A percentile compares a stretch with the other conserved stretches of the same genome.
These are phyloP conservation scores for Aspergillus luchuensis DNA, from an alignment of 2,329 filamentous ascomycete species.

Conservation along the genomic window DNA sequence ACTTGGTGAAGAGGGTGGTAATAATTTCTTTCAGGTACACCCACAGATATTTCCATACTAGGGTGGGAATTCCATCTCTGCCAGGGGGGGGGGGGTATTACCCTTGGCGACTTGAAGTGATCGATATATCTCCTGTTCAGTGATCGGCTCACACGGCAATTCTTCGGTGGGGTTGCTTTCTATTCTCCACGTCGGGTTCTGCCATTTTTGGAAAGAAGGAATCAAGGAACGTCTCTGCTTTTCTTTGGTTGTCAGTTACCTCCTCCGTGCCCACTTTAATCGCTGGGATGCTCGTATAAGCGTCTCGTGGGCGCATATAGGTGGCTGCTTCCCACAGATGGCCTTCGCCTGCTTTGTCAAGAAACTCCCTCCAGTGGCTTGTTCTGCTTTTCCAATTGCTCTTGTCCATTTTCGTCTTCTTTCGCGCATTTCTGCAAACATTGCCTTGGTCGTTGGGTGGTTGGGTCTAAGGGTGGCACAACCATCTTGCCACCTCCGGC, in stretches of 20 bases:
- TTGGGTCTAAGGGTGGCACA: constrained; percentile 7
- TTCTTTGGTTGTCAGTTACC: constrained; percentile 21
- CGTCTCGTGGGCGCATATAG: constrained; percentile 18
- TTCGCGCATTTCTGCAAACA: constrained; percentile 17
- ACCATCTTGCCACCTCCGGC: constrained; percentile 23
- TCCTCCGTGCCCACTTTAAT: constrained; percentile 16
- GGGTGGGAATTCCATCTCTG: neutral
- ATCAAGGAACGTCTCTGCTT: constrained; percentile 21
- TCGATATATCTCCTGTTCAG: no score
- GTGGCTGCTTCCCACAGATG: constrained; percentile 22
- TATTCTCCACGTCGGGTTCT: no score
- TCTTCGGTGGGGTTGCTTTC: no score
- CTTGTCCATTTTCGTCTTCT: constrained; percentile 25
- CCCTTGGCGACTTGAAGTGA: no score
- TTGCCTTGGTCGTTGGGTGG: constrained; percentile 5
- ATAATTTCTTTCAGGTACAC: constrained; percentile 7
- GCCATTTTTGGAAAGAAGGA: constrained; percentile 25
- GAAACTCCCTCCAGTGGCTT: constrained; percentile 26
- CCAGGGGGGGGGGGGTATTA: neutral
- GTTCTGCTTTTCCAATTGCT: constrained; percentile 12
- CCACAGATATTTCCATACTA: constrained; percentile 19
- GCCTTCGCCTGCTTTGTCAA: constrained; percentile 22
- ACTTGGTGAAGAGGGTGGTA: constrained; percentile 9
- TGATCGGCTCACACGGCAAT: no score
- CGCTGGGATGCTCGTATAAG: constrained; percentile 19